Conservation (phyloP, 306 rosid genomes). For the Begonia fuchsioides region DNA sequence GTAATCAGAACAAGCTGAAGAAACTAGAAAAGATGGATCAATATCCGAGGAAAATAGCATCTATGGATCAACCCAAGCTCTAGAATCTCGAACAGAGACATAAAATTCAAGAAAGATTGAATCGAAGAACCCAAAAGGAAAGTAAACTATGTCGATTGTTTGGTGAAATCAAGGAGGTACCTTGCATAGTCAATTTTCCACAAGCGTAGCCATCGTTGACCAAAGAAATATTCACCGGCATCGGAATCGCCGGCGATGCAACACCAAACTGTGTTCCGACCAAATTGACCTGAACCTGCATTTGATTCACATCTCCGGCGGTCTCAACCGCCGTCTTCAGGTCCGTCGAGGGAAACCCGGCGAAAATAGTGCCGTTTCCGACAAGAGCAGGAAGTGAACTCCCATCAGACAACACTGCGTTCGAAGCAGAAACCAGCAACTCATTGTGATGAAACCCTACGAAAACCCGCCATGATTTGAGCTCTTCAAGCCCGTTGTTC, state of each 20-base stretch:
- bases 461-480: conserved; percentile 72
- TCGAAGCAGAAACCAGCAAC: conserved; percentile 53
- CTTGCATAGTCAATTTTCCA: conserved; percentile 22
- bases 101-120: too few relatives aligned
- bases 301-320: conserved; percentile 82
- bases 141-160: too few relatives aligned
- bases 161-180: conserved; percentile 16
- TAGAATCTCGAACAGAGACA: too few relatives aligned
- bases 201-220: conserved; percentile 73
- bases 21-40: not conserved
- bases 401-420: conserved; percentile 56
- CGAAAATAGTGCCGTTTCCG: conserved; percentile 63
- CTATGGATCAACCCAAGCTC: too few relatives aligned
- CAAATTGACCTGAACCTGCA: conserved; percentile 47
- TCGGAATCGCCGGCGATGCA: conserved; percentile 44
- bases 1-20: not conserved
- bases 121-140: not conserved
- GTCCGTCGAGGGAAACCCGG: conserved; percentile 69
- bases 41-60: too few relatives aligned
- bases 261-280: conserved; percentile 77
- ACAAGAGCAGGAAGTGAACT: conserved; percentile 38
- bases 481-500: conserved; percentile 67
- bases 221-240: conserved; percentile 54
- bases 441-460: conserved; percentile 66
- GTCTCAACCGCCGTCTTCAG: conserved; percentile 83